phyloP scores from a whole-genome alignment of 305 asterid species.

The Salvia sclarea region DNA sequence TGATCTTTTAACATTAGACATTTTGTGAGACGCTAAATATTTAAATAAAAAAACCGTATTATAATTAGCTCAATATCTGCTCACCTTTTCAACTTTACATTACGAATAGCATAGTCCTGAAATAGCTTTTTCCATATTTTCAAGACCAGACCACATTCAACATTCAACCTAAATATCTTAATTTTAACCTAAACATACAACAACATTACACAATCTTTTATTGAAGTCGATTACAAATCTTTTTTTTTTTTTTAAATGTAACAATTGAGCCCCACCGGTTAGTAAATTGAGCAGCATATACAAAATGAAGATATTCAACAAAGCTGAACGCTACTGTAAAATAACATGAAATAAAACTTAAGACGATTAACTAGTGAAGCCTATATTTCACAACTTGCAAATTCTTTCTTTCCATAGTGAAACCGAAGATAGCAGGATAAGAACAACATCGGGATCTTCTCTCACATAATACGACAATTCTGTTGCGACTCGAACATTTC shows the following conservation, averaged over 20 bases:
- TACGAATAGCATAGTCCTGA: no score
- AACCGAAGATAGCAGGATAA: conserved; percentile 1
- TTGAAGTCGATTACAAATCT: neutral
- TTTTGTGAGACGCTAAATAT: no score
- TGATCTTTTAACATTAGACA: no score
- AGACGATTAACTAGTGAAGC: conserved; percentile 13
- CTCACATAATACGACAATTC: conserved; percentile 75
- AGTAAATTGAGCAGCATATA: neutral
- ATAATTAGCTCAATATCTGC: no score
- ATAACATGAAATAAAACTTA: conserved; percentile 12
- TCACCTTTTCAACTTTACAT: no score
- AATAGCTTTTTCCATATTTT: no score
- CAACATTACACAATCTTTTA: neutral
- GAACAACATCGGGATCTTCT: neutral
- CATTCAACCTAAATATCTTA: no score
- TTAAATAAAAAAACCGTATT: no score
- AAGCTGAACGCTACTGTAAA: neutral
- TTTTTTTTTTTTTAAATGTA: neutral
- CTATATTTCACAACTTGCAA: conserved; percentile 2
- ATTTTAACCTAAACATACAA: no score
- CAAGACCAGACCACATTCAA: no score
- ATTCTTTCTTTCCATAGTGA: conserved; percentile 3
- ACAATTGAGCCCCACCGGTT: neutral
- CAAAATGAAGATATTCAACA: conserved; percentile 12
- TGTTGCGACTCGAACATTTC: conserved; percentile 79